These are phyloP conservation scores for Daldinia decipiens DNA, from an alignment of 495 filamentous ascomycete genomes.

Conservation along the genomic window DNA sequence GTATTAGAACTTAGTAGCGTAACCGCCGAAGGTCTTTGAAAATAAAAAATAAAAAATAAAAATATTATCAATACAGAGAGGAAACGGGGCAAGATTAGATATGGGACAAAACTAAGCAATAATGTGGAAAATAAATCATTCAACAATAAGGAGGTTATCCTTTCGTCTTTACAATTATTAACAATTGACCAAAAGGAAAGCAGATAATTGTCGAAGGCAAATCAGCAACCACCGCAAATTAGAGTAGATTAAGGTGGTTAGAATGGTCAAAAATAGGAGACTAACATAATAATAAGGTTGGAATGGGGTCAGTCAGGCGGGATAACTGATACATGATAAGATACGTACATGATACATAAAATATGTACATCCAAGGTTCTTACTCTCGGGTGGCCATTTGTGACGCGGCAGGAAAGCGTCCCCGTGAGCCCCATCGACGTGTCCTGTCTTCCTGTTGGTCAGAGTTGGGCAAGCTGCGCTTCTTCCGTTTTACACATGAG, in stretches of 20 bases:
- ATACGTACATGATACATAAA: background rate
- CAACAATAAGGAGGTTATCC: constrained; percentile 12
- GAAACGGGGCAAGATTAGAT: background rate
- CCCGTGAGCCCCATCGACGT: constrained; percentile 24
- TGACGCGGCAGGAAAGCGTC: constrained; percentile 38
- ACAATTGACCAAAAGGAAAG: constrained; percentile 24
- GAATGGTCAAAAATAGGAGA: constrained; percentile 1
- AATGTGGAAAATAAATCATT: background rate
- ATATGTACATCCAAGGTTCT: background rate
- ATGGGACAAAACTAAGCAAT: background rate
- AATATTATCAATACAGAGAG: background rate
- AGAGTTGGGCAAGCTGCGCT: background rate
- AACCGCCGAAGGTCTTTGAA: background rate
- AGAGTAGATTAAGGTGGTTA: background rate
- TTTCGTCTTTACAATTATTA: constrained; percentile 2
- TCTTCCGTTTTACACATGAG: constrained; percentile 6
- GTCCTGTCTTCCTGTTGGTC: constrained; percentile 19
- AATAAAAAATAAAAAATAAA: background rate
- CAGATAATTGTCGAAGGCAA: constrained; percentile 6
- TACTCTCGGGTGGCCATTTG: constrained; percentile 41
- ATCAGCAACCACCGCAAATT: background rate
- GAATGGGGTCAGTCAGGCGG: constrained; percentile 3
- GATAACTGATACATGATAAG: constrained; percentile 5
- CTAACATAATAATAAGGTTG: constrained; percentile 4
- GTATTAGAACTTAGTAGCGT: background rate